A percentile compares a stretch with the other conserved stretches of the same genome.
Evolutionary conservation across 768 basidiomycete species (phyloP).

Genomic region (Pholiota microspora): DNA sequence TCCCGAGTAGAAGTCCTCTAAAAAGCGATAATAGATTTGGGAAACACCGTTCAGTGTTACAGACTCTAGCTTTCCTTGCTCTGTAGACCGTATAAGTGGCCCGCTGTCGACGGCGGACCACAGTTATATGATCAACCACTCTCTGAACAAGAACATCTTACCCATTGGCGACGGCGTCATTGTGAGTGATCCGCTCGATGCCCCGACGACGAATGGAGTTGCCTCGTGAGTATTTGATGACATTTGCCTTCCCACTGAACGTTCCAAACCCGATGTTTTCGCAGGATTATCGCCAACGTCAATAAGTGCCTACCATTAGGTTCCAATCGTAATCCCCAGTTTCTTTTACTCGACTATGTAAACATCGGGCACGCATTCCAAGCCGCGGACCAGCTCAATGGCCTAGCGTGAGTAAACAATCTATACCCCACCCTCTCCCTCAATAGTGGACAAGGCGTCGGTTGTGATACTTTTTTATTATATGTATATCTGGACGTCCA

Average conservation of each 20-base stretch:
- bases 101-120: slow-evolving; percentile 48
- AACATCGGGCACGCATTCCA: slow-evolving; percentile 42
- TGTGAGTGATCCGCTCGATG: slow-evolving; percentile 35
- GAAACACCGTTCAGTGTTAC: slow-evolving; percentile 55
- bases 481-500: slow-evolving; percentile 3
- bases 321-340: slow-evolving; percentile 45
- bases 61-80: slow-evolving; percentile 50
- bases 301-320: slow-evolving; percentile 42
- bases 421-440: background rate
- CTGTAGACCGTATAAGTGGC: slow-evolving; percentile 47
- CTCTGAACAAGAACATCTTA: slow-evolving; percentile 44
- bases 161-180: slow-evolving; percentile 35
- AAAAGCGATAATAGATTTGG: slow-evolving; percentile 42
- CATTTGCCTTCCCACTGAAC: background rate
- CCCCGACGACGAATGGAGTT: slow-evolving; percentile 36
- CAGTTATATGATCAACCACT: slow-evolving; percentile 61
- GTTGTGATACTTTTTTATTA: slow-evolving; percentile 3
- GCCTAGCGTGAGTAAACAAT: slow-evolving; percentile 31
- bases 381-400: slow-evolving; percentile 45
- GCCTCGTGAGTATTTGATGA: slow-evolving; percentile 27
- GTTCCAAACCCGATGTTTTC: background rate
- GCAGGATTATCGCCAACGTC: slow-evolving; percentile 39
- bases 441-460: background rate
- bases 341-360: slow-evolving; percentile 53
- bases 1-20: background rate